phyloP scores from a whole-genome alignment of 2,329 filamentous ascomycete genomes.

The Phyllosticta citriasiana region DNA sequence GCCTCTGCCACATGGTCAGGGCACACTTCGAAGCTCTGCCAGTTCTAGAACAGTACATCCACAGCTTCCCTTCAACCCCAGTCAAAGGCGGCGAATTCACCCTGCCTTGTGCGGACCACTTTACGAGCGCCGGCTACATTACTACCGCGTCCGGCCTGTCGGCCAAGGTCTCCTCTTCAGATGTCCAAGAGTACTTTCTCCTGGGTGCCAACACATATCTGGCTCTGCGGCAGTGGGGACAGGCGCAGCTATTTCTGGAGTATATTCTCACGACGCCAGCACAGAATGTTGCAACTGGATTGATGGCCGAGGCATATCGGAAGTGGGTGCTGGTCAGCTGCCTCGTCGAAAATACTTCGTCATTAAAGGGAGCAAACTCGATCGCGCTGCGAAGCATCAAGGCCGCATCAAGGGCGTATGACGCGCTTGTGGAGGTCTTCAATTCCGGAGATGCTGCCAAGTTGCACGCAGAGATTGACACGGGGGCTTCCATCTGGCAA shows the following conservation, averaged over 20 bases:
- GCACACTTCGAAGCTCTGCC: slow-evolving; percentile 46
- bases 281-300: slow-evolving; percentile 55
- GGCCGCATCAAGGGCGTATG: slow-evolving; percentile 58
- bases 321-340: slow-evolving; percentile 77
- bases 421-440: slow-evolving; percentile 60
- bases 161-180: slow-evolving; percentile 38
- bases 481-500: slow-evolving; percentile 50
- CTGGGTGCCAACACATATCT: slow-evolving; percentile 40
- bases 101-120: slow-evolving; percentile 30
- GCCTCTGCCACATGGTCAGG: slow-evolving; percentile 46
- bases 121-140: slow-evolving; percentile 47
- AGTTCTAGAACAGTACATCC: slow-evolving; percentile 55
- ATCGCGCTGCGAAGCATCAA: slow-evolving; percentile 48
- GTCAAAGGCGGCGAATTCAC: slow-evolving; percentile 25
- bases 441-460: slow-evolving; percentile 46
- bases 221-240: slow-evolving; percentile 31
- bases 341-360: slow-evolving; percentile 51
- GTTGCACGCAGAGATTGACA: slow-evolving; percentile 55
- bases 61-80: slow-evolving; percentile 49
- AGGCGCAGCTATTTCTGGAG: slow-evolving; percentile 39
- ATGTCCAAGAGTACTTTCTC: slow-evolving; percentile 47
- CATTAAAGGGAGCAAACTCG: slow-evolving; percentile 48
- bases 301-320: slow-evolving; percentile 85
- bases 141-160: slow-evolving; percentile 49
- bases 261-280: slow-evolving; percentile 54